phyloP scores from a whole-genome alignment of 2,329 filamentous ascomycete genomes.

The Hypocreales sp. region DNA sequence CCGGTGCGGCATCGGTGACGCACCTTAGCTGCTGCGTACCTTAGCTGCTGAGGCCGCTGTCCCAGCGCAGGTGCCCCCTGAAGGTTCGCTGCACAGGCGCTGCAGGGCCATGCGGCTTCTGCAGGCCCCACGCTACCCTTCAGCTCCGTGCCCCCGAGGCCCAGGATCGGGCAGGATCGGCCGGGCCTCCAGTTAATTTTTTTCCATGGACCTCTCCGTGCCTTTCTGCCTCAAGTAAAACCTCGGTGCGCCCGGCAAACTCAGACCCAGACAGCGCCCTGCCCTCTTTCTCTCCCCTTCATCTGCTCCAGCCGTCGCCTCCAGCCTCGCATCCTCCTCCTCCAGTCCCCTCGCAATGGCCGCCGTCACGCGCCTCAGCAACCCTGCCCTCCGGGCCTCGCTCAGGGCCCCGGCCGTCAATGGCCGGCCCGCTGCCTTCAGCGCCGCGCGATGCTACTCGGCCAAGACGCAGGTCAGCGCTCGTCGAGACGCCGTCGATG shows the following conservation, averaged over 20 bases:
- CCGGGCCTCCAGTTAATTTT: slow-evolving; percentile 4
- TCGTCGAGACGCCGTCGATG: background rate
- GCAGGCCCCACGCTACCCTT: slow-evolving; percentile 1
- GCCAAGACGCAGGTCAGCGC: slow-evolving; percentile 69
- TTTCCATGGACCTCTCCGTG: slow-evolving; percentile 8
- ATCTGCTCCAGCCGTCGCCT: slow-evolving; percentile 9
- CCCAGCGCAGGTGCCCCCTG: too few species aligned
- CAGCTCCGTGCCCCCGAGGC: slow-evolving; percentile 2
- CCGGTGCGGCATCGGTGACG: too few species aligned
- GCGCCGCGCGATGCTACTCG: slow-evolving; percentile 79
- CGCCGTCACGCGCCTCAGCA: slow-evolving; percentile 66
- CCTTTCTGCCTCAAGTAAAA: too few species aligned
- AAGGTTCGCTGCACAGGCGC: too few species aligned
- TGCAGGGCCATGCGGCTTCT: too few species aligned
- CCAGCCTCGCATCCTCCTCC: slow-evolving; percentile 17
- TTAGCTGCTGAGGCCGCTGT: too few species aligned
- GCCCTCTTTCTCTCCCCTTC: slow-evolving; percentile 18
- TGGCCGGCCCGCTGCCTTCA: slow-evolving; percentile 59
- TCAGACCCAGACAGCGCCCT: slow-evolving; percentile 9
- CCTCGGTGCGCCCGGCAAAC: slow-evolving; percentile 4
- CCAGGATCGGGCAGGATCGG: slow-evolving; percentile 1
- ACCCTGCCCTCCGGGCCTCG: slow-evolving; percentile 67
- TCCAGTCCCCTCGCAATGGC: slow-evolving; percentile 46
- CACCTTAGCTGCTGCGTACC: too few species aligned
- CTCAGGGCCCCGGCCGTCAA: slow-evolving; percentile 51